Evolutionary conservation across 208 protist genomes (phyloP).

Genomic region (Strigomonas galati): DNA sequence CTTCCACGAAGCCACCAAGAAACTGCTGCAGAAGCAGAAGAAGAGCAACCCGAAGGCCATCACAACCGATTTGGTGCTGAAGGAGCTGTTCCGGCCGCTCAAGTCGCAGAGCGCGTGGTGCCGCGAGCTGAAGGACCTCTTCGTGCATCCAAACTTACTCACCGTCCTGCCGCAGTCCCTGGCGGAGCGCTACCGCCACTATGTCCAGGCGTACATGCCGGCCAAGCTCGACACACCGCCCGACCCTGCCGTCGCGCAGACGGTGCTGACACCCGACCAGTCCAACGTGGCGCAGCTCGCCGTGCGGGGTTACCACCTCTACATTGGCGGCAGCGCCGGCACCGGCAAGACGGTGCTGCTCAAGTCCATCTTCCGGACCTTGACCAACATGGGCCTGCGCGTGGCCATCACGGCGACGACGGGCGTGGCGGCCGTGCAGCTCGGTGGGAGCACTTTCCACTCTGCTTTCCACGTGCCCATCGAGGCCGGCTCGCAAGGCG

Average conservation of each 20-base stretch:
- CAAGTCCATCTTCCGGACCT: slow-evolving; percentile 62
- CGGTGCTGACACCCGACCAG: slow-evolving; percentile 72
- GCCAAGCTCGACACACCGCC: slow-evolving; percentile 69
- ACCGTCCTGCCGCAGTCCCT: slow-evolving; percentile 44
- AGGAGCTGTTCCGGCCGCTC: slow-evolving; percentile 9
- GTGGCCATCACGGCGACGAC: slow-evolving; percentile 90
- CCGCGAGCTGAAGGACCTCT: slow-evolving; percentile 32
- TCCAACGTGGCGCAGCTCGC: slow-evolving; percentile 57
- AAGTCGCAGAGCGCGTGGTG: slow-evolving; percentile 31
- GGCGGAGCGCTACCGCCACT: slow-evolving; percentile 45
- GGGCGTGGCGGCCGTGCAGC: slow-evolving; percentile 85
- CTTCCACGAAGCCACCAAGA: slow-evolving; percentile 13
- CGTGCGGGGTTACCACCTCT: slow-evolving; percentile 63
- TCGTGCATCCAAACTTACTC: slow-evolving; percentile 48
- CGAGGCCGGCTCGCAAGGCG: neutral
- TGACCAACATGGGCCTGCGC: slow-evolving; percentile 54
- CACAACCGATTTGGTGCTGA: neutral
- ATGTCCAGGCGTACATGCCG: slow-evolving; percentile 60
- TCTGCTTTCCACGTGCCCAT: slow-evolving; percentile 74
- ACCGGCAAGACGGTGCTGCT: slow-evolving; percentile 90
- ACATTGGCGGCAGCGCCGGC: slow-evolving; percentile 85
- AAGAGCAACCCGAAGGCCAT: neutral
- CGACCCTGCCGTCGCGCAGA: slow-evolving; percentile 31
- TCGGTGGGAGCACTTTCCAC: slow-evolving; percentile 92
- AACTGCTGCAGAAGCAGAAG: neutral